Percentiles rank a stretch among this genome's conserved stretches.
These are phyloP conservation scores for Metarhizium rileyi DNA, from an alignment of 2,329 filamentous ascomycete genomes.

Conservation along the genomic window DNA sequence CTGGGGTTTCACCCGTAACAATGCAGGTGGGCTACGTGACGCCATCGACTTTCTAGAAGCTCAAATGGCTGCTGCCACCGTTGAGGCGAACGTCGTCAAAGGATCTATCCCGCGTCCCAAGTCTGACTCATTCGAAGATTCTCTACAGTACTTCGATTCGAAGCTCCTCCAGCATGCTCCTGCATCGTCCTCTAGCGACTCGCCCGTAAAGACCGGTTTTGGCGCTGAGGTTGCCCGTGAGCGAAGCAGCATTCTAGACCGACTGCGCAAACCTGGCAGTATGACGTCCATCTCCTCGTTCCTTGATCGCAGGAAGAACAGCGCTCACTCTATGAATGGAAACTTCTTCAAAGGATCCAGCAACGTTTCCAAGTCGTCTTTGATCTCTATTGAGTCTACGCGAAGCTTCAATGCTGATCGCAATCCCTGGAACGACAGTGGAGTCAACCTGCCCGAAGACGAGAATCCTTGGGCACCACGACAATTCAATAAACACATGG, in stretches of 20 bases:
- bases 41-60: constrained; percentile 90
- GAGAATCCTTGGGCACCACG: constrained; percentile 59
- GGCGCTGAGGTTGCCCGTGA: constrained; percentile 72
- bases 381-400: constrained; percentile 91
- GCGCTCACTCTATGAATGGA: constrained; percentile 68
- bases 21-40: constrained; percentile 88
- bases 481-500: constrained; percentile 54
- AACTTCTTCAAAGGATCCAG: constrained; percentile 88
- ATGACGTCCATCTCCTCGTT: constrained; percentile 95
- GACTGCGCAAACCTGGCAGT: constrained; percentile 87
- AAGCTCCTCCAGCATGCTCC: constrained; percentile 93
- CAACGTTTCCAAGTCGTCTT: constrained; percentile 87
- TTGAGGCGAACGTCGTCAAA: constrained; percentile 81
- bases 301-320: constrained; percentile 90
- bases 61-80: constrained; percentile 74
- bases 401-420: constrained; percentile 84
- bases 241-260: constrained; percentile 77
- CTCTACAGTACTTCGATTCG: constrained; percentile 91
- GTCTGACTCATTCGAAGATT: constrained; percentile 97
- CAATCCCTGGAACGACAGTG: constrained; percentile 97
- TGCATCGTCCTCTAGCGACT: constrained; percentile 70
- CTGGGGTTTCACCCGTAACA: constrained; percentile 90
- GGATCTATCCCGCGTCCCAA: constrained; percentile 96
- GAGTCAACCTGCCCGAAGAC: constrained; percentile 86
- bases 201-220: constrained; percentile 78